Percentiles rank a stretch among this genome's conserved stretches.
Evolutionary conservation across 345 rosid species (phyloP).

Genomic region (Populus pruinosa): DNA sequence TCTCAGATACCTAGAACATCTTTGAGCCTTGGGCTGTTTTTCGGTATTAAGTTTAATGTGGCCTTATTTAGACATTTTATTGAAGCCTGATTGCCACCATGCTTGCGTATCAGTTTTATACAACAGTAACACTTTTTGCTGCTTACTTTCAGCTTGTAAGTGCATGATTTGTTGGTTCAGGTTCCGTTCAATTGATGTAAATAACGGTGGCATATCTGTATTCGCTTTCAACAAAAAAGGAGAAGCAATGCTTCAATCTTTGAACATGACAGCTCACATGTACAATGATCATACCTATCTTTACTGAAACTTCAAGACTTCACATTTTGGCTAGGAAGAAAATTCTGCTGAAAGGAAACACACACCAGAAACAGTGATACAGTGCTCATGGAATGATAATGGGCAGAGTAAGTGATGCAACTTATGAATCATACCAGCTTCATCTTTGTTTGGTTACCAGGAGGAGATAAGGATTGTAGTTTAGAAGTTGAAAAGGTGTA

Average conservation of each 20-base stretch:
- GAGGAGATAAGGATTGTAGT: too few species aligned
- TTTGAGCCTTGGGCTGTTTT: too few species aligned
- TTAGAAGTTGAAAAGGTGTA: too few species aligned
- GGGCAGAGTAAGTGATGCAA: not conserved
- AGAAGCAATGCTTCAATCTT: constrained; percentile 61
- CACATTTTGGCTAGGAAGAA: not conserved
- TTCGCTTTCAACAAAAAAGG: constrained; percentile 47
- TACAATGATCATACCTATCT: constrained; percentile 41
- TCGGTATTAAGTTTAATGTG: too few species aligned
- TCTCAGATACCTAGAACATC: not conserved
- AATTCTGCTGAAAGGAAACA: constrained; percentile 1
- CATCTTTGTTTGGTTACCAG: too few species aligned
- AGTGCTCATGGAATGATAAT: not conserved
- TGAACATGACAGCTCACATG: constrained; percentile 63
- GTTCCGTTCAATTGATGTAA: constrained; percentile 56
- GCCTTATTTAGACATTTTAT: not conserved
- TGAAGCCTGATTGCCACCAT: not conserved
- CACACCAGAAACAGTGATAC: not conserved
- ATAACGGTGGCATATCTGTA: constrained; percentile 54
- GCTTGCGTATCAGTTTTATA: not conserved
- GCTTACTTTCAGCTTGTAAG: not conserved
- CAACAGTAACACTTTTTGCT: not conserved
- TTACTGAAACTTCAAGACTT: constrained; percentile 21
- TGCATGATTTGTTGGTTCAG: constrained; percentile 24
- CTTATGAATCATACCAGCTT: too few species aligned